Base-by-base conservation (phyloP, 1,284 basidiomycete species). In the Macrocystidia cucumis region DNA sequence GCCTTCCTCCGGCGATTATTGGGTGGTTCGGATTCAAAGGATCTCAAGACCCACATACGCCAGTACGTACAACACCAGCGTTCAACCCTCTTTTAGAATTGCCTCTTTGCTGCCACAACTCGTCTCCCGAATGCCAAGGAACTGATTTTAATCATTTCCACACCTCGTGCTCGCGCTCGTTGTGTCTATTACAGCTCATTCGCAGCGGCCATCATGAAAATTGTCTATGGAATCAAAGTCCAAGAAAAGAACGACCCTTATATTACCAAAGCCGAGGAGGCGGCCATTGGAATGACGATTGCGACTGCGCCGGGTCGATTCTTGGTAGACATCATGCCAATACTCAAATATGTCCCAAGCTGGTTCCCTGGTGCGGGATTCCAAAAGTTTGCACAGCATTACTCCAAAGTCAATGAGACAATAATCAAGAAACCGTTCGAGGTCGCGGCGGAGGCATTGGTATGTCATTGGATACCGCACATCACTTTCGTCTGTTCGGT, bases 251-350 rank as follows among this genome's bases (percentile, higher is more conserved):
- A 50, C 27, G 50, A 55, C 34, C 40, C 44, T 9, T 44, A 48
- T 27, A 38, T 55, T 12, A 9, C 25, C 13, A 24, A 18, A 3
- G 51, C 47, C 2, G 47, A 50, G 17, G 29, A 35, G 6, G 41
- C 35, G 9, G 28, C 36, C 4, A 19, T 30, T n/a, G 20, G 38
- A 1, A 32, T 48, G 11, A 25, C 33, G 3, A 18, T 18, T 5
- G 50, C 48, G 2, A 42, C 39, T 12, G 16, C 48, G 11, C 44
- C 45, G 1, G 50, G 51, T 18, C 30, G 45, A 9, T 56, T 53
- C 29, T 39, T 57, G 2, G 55, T 57, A 3, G 45, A 56, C 36
- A 35, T 38, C 17, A 32, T 55, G 4, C 49, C 49, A 1, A 27
- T 47, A 17, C 35, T 50, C 27, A 40, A 40, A 28, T 40, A 45